A percentile compares a stretch with the other conserved stretches of the same genome.
Evolutionary conservation across 176 grass and related monocot species (phyloP).

Genomic region (Puya raimondii): DNA sequence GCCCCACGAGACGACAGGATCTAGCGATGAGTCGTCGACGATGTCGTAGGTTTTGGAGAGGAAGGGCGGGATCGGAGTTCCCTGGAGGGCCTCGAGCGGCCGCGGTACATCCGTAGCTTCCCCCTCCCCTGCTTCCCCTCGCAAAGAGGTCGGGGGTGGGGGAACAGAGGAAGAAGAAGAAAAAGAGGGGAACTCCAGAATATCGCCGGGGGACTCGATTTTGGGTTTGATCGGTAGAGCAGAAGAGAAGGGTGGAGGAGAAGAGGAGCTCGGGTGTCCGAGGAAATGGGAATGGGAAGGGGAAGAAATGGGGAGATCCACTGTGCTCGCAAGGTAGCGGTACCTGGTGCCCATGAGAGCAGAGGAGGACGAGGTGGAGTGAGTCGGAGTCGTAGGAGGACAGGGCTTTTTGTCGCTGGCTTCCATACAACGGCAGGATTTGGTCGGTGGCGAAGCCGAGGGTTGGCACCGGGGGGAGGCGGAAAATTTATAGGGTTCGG

Average conservation of each 20-base stretch:
- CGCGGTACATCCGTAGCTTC: conserved; percentile 24
- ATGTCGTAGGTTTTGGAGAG: conserved; percentile 91
- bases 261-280: not conserved
- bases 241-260: not conserved
- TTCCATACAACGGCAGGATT: not conserved
- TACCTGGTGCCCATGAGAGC: conserved; percentile 15
- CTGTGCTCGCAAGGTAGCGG: not conserved
- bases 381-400: not conserved
- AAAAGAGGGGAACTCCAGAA: not conserved
- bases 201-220: not conserved
- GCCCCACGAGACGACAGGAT: conserved; percentile 75
- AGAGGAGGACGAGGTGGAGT: not conserved
- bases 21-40: conserved; percentile 52
- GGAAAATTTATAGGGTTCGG: conserved; percentile 50
- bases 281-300: not conserved
- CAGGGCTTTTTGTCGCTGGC: not conserved
- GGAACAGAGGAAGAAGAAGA: conserved; percentile 24
- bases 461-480: not conserved
- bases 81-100: conserved; percentile 65
- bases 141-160: not conserved
- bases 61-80: conserved; percentile 57
- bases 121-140: not conserved
- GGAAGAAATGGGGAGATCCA: not conserved
- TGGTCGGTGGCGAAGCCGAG: not conserved
- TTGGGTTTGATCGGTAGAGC: not conserved